phyloP scores from a whole-genome alignment of 768 basidiomycete species.

The Boletales sp. region DNA sequence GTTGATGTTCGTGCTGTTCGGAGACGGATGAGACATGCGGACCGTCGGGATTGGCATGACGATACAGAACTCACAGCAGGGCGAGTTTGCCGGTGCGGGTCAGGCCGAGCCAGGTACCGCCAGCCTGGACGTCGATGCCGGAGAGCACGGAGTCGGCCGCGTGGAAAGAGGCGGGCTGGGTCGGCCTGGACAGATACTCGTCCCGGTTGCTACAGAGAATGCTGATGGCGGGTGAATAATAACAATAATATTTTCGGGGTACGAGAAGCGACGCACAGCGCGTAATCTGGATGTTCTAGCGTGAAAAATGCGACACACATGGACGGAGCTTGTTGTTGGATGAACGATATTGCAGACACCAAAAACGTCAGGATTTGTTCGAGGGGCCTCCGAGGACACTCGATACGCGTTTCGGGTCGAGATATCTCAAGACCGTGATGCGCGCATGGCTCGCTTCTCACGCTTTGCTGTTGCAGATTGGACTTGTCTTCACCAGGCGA shows the following conservation, averaged over 20 bases:
- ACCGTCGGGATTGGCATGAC: not conserved
- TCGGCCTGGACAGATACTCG: slow-evolving; percentile 66
- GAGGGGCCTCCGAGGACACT: slow-evolving; percentile 7
- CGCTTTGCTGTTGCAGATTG: not conserved
- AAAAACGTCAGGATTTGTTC: not conserved
- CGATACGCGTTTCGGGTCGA: not conserved
- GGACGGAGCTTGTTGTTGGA: too few species aligned
- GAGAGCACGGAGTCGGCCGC: slow-evolving; percentile 57
- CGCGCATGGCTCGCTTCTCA: slow-evolving; percentile 8
- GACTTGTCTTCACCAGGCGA: too few species aligned
- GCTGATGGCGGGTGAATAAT: slow-evolving; percentile 32
- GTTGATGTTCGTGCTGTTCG: slow-evolving; percentile 77
- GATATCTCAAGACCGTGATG: slow-evolving; percentile 6
- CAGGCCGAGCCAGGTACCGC: slow-evolving; percentile 83
- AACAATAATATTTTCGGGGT: too few species aligned
- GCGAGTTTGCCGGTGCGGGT: slow-evolving; percentile 63
- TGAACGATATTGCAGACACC: too few species aligned
- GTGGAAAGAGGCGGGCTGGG: slow-evolving; percentile 63
- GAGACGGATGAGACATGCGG: not conserved
- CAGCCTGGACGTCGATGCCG: slow-evolving; percentile 67
- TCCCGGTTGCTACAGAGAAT: slow-evolving; percentile 77
- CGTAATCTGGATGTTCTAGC: slow-evolving; percentile 71
- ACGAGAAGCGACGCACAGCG: slow-evolving; percentile 48
- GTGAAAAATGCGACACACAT: slow-evolving; percentile 78
- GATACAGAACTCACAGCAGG: slow-evolving; percentile 57